A percentile compares a stretch with the other conserved stretches of the same genome.
These are phyloP conservation scores for Naganishia vishniacii DNA, from an alignment of 768 basidiomycete species.

Conservation along the genomic window DNA sequence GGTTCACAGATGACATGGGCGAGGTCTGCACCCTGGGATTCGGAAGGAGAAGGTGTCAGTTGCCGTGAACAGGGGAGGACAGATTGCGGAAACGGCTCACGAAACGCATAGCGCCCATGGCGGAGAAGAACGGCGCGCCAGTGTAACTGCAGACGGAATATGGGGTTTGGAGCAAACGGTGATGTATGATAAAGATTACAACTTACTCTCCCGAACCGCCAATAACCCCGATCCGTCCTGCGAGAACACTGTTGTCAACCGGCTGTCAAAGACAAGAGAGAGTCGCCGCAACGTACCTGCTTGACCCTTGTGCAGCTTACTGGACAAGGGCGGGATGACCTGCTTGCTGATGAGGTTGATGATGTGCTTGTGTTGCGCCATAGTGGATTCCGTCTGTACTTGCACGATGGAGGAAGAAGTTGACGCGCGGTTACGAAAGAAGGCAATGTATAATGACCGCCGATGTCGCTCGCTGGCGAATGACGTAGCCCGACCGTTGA, in stretches of 20 bases:
- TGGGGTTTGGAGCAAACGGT: neutral
- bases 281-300: slow-evolving; percentile 51
- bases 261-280: slow-evolving; percentile 50
- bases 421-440: no score
- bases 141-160: slow-evolving; percentile 63
- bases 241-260: slow-evolving; percentile 46
- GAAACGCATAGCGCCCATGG: slow-evolving; percentile 80
- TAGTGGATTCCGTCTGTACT: neutral
- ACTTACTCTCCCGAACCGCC: slow-evolving; percentile 88
- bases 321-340: slow-evolving; percentile 84
- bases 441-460: no score
- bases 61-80: neutral
- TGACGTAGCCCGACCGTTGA: no score
- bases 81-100: slow-evolving; percentile 49
- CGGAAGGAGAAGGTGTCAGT: neutral
- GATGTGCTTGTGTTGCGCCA: slow-evolving; percentile 28
- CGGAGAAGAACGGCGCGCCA: slow-evolving; percentile 92
- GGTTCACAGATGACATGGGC: slow-evolving; percentile 98
- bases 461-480: no score
- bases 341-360: slow-evolving; percentile 51
- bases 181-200: neutral
- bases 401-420: neutral
- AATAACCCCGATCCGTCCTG: slow-evolving; percentile 79
- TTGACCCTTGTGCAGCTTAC: slow-evolving; percentile 88
- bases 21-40: slow-evolving; percentile 77